Base-by-base conservation (phyloP, 2,329 filamentous ascomycete genomes). In the Aspergillus felis region DNA sequence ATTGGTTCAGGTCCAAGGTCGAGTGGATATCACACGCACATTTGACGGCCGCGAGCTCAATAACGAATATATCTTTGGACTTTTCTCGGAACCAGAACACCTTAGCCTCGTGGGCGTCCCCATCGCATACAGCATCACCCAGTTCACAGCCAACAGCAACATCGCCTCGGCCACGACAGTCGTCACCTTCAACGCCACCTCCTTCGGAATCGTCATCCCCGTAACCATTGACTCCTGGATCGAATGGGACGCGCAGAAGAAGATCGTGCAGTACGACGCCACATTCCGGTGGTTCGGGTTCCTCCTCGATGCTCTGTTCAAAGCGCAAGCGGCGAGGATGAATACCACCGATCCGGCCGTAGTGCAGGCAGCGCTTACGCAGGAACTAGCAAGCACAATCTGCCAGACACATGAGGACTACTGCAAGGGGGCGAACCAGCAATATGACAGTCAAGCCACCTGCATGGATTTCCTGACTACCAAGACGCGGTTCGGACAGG, bases 191-290 rank as follows among this genome's bases (percentile, higher is more conserved):
- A 69, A 68, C 49, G 58, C 60, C 8, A 67, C 64, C 2, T 64
- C 56, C 0, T 69, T 68, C 24, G 62, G 61, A 8, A 47, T 66
- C 3, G n/a, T 61, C 0, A 22, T 67, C 8, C 65, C 66, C 0
- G 56, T 68, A 3, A 68, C 66, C 1, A 67, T 69, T 27, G 67
- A 71, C 52, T 66, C 65, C 0, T 71, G 66, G 68, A 64, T 69
- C 10, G 54, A 63, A 9, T 69, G 57, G 51, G 61, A 67, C 29
- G 1, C 41, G 0, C 58, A 65, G 0, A 61, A 66, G 6, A 67
- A 67, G 20, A 67, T 70, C 17, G 28, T 35, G 0, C 63, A 68
- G 28, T 70, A 69, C 27, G 66, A 70, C 20, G 63, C 63, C 0
- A 60, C 56, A 0, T 70, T 70, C 54, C 66, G 63, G 0, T 70